Conservation (phyloP, 371 early-diverging fungal species). For the Fennellomyces sp. region DNA sequence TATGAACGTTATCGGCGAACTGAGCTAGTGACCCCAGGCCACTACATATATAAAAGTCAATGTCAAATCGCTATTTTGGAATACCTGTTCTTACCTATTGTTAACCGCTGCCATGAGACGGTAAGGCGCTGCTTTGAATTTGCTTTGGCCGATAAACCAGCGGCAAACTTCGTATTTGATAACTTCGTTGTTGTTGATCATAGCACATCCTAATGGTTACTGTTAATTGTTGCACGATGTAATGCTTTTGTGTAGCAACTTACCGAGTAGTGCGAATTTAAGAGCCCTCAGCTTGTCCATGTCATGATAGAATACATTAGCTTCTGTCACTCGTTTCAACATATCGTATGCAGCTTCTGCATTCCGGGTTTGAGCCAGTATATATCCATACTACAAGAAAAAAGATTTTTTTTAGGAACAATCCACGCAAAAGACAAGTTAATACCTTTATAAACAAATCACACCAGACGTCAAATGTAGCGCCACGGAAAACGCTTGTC, state of each 20-base stretch:
- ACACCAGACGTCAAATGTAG: conserved; percentile 68
- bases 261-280: conserved; percentile 67
- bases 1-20: conserved; percentile 5
- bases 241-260: background rate
- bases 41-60: background rate
- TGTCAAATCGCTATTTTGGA: background rate
- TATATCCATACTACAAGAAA: conserved; percentile 56
- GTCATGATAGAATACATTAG: conserved; percentile 75
- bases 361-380: conserved; percentile 58
- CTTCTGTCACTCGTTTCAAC: conserved; percentile 57
- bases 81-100: background rate
- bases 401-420: background rate
- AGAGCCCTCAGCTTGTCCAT: conserved; percentile 43
- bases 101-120: conserved; percentile 28
- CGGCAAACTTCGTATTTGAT: conserved; percentile 47
- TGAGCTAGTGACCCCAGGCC: conserved; percentile 29
- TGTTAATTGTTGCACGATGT: background rate
- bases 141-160: conserved; percentile 49
- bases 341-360: conserved; percentile 66
- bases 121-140: conserved; percentile 53
- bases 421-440: background rate
- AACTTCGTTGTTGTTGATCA: conserved; percentile 37
- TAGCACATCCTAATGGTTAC: conserved; percentile 44
- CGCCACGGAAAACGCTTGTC: conserved; percentile 49
- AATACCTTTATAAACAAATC: conserved; percentile 62